A percentile compares a stretch with the other conserved stretches of the same genome.
Evolutionary conservation across 2,329 filamentous ascomycete genomes (phyloP).

Genomic region (Microdochium paspali): DNA sequence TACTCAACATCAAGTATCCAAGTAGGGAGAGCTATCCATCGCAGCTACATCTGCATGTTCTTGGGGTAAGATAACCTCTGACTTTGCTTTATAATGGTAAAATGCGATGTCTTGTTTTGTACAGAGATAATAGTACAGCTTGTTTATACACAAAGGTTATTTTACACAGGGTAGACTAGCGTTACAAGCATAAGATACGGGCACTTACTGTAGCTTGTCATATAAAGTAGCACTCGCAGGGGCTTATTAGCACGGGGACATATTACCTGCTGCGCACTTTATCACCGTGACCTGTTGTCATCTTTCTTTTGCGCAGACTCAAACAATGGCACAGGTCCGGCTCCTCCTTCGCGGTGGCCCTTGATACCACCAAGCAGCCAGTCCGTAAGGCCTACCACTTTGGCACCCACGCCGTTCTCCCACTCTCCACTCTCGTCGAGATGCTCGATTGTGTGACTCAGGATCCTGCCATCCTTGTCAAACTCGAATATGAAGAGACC

Average conservation of each 20-base stretch:
- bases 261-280: background rate
- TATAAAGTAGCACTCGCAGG: too few relatives aligned
- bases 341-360: constrained; percentile 11
- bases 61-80: too few relatives aligned
- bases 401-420: constrained; percentile 71
- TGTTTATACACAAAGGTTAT: background rate
- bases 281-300: background rate
- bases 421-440: constrained; percentile 75
- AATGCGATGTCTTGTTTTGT: background rate
- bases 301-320: background rate
- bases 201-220: too few relatives aligned
- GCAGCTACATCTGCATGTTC: background rate
- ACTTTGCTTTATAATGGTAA: background rate
- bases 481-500: constrained; percentile 96
- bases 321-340: background rate
- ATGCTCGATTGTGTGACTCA: constrained; percentile 89
- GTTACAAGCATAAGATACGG: background rate
- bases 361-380: constrained; percentile 79
- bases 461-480: constrained; percentile 72
- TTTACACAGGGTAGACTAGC: background rate
- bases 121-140: background rate
- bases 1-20: too few relatives aligned
- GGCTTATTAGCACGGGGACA: too few relatives aligned
- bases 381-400: constrained; percentile 85
- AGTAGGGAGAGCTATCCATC: background rate